Evolutionary conservation across 2,329 filamentous ascomycete genomes (phyloP).

Genomic region (Rhinocladiella mackenziei): DNA sequence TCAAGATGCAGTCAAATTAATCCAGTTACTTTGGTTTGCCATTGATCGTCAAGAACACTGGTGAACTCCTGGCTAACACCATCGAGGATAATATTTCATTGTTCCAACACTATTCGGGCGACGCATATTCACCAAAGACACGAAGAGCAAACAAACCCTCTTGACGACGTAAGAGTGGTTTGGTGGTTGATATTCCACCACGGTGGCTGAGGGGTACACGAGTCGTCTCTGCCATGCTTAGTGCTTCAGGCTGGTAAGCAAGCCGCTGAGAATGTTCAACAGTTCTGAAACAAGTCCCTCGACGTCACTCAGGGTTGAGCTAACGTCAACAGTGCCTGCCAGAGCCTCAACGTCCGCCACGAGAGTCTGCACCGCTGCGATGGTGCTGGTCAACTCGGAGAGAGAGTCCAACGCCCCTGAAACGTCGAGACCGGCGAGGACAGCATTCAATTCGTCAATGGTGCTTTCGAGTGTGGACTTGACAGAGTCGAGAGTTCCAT

Average conservation of each 20-base stretch:
- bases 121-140: too few relatives aligned
- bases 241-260: neutral
- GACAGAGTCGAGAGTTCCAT: constrained; percentile 2
- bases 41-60: too few relatives aligned
- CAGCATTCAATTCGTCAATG: constrained; percentile 6
- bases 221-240: too few relatives aligned
- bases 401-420: neutral
- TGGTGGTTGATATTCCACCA: too few relatives aligned
- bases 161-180: too few relatives aligned
- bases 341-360: constrained; percentile 5
- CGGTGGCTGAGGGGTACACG: too few relatives aligned
- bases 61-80: too few relatives aligned
- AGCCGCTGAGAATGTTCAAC: constrained; percentile 5
- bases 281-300: constrained; percentile 6
- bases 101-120: too few relatives aligned
- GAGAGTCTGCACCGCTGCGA: constrained; percentile 10
- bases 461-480: constrained; percentile 5
- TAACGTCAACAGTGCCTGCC: neutral
- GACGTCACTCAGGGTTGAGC: constrained; percentile 1
- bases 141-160: too few relatives aligned
- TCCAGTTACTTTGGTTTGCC: too few relatives aligned
- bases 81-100: too few relatives aligned
- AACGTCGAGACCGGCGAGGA: constrained; percentile 7
- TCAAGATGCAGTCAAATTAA: too few relatives aligned
- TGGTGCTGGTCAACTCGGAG: constrained; percentile 2